Percentiles rank a stretch among this genome's conserved stretches.
phyloP scores from a whole-genome alignment of 331 rosid species.

The Pyrus hybrid region DNA sequence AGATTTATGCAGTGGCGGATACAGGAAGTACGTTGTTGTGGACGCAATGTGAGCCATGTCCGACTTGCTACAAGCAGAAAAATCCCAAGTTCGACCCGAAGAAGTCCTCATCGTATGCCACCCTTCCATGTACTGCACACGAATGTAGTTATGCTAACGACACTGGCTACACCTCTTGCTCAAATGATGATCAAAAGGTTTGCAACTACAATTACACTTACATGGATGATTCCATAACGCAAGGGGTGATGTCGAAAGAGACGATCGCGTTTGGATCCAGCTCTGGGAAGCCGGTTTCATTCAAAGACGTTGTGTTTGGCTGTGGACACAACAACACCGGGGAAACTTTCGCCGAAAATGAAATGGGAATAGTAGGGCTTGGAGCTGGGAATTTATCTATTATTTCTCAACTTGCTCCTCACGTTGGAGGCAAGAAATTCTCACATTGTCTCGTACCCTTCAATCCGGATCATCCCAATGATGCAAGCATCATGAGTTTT shows the following conservation, averaged over 20 bases:
- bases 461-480: conserved; percentile 19
- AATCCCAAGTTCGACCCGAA: not conserved
- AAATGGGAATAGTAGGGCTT: conserved; percentile 10
- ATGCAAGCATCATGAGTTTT: not conserved
- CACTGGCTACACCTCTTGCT: conserved; percentile 11
- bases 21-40: not conserved
- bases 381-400: not conserved
- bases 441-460: conserved; percentile 15
- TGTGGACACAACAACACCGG: not conserved
- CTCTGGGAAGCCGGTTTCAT: not conserved
- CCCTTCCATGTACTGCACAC: not conserved
- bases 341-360: not conserved
- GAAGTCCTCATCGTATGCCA: not conserved
- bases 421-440: conserved; percentile 4
- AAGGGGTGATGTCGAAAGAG: not conserved
- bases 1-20: not conserved
- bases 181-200: not conserved
- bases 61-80: not conserved
- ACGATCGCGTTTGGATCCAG: not conserved
- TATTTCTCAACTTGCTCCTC: conserved; percentile 4
- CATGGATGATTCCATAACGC: not conserved
- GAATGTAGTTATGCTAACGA: not conserved
- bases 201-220: not conserved
- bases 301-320: not conserved
- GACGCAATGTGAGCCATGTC: conserved; percentile 5